These are phyloP conservation scores for Larix sibirica DNA, from an alignment of 83 land plant genomes.

Conservation along the genomic window DNA sequence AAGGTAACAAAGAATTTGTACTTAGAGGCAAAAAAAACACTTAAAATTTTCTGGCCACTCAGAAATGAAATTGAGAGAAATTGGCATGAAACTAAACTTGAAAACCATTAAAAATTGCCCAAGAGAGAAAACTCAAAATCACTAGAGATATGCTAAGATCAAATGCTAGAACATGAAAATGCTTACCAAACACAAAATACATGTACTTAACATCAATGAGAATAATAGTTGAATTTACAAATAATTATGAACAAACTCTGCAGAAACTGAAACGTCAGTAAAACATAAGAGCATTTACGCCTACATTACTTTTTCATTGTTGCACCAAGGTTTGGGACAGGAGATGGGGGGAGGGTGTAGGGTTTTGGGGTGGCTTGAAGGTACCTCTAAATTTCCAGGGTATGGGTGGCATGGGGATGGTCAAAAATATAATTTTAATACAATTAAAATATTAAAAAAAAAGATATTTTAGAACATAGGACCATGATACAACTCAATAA, in stretches of 20 bases:
- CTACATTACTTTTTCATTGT: neutral
- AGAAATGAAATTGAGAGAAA: neutral
- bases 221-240: neutral
- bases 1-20: too few species aligned
- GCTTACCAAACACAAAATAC: too few species aligned
- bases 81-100: neutral
- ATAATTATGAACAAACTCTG: neutral
- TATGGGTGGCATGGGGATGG: too few species aligned
- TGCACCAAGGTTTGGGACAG: too few species aligned
- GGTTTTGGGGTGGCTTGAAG: too few species aligned
- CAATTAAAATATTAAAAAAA: too few species aligned
- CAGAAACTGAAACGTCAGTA: neutral
- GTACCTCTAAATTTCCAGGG: too few species aligned
- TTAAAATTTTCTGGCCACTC: neutral
- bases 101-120: neutral
- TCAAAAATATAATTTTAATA: too few species aligned
- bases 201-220: too few species aligned
- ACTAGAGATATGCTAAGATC: neutral
- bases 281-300: neutral
- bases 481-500: too few species aligned
- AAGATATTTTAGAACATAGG: too few species aligned
- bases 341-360: too few species aligned
- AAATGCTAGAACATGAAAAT: neutral
- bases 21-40: neutral
- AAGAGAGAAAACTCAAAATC: neutral